Conservation (phyloP, 1,139 yeast genomes). For the Yamadazyma membranifaciens region DNA sequence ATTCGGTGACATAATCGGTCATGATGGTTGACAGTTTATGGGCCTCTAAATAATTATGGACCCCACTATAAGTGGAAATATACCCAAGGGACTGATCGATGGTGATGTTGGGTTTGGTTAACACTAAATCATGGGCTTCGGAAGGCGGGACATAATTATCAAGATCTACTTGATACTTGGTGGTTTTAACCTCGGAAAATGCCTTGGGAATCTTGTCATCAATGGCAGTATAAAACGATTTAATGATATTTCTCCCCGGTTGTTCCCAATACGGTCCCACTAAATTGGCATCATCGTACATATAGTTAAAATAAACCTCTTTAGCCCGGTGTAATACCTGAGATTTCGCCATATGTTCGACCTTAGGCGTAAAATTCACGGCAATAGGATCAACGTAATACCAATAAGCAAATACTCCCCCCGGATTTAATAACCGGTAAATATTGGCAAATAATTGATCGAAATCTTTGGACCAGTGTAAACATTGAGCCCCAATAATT, state of each 20-base stretch:
- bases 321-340: slow-evolving; percentile 23
- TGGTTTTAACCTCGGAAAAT: slow-evolving; percentile 27
- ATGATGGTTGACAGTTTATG: slow-evolving; percentile 26
- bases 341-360: slow-evolving; percentile 11
- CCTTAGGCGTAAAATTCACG: slow-evolving; percentile 19
- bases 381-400: slow-evolving; percentile 42
- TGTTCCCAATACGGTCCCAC: slow-evolving; percentile 48
- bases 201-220: slow-evolving; percentile 33
- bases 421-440: slow-evolving; percentile 30
- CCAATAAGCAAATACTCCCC: slow-evolving; percentile 45
- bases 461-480: slow-evolving; percentile 46
- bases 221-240: slow-evolving; percentile 26
- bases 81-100: slow-evolving; percentile 29
- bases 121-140: slow-evolving; percentile 20
- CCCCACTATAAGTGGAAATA: slow-evolving; percentile 38
- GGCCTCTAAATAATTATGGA: slow-evolving; percentile 31
- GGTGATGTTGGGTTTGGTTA: slow-evolving; percentile 21
- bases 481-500: slow-evolving; percentile 46
- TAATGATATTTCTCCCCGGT: slow-evolving; percentile 40
- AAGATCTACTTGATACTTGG: slow-evolving; percentile 24
- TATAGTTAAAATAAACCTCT: slow-evolving; percentile 29
- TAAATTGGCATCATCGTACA: slow-evolving; percentile 33
- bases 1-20: slow-evolving; percentile 22
- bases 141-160: slow-evolving; percentile 16
- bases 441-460: slow-evolving; percentile 28